Evolutionary conservation across 352 stramenopile genomes (phyloP).

Genomic region (Phytophthora aleatoria): DNA sequence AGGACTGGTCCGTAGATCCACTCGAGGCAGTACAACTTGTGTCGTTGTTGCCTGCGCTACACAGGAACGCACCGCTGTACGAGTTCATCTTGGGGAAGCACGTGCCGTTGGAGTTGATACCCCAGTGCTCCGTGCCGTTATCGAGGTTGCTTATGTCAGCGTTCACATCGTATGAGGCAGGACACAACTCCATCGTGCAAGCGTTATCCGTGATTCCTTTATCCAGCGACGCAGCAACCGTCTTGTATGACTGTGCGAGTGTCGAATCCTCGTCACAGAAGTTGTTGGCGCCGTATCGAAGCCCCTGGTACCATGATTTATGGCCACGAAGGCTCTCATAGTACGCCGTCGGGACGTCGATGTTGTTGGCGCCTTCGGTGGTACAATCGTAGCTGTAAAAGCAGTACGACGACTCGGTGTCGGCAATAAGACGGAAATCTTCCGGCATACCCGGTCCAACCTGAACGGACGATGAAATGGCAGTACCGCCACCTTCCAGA

Average conservation of each 20-base stretch:
- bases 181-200: constrained; percentile 45
- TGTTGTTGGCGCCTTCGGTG: constrained; percentile 48
- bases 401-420: constrained; percentile 35
- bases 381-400: constrained; percentile 49
- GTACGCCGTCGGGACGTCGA: constrained; percentile 42
- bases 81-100: constrained; percentile 64
- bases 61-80: constrained; percentile 66
- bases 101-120: constrained; percentile 67
- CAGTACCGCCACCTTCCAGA: constrained; percentile 85
- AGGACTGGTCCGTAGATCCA: constrained; percentile 24
- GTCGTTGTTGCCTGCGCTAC: constrained; percentile 54
- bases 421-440: constrained; percentile 47
- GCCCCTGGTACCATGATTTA: constrained; percentile 12
- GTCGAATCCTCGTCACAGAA: constrained; percentile 41
- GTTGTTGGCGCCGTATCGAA: constrained; percentile 66
- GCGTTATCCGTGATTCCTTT: constrained; percentile 54
- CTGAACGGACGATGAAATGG: constrained; percentile 92
- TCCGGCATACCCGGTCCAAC: constrained; percentile 72
- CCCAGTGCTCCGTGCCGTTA: constrained; percentile 42
- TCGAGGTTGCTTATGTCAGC: constrained; percentile 50
- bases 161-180: constrained; percentile 59
- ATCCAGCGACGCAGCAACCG: constrained; percentile 41
- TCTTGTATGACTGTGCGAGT: constrained; percentile 42
- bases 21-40: constrained; percentile 31
- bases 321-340: constrained; percentile 26